A percentile compares a stretch with the other conserved stretches of the same genome.
Conservation (phyloP, 768 basidiomycete genomes). For the Mycena latifolia region DNA sequence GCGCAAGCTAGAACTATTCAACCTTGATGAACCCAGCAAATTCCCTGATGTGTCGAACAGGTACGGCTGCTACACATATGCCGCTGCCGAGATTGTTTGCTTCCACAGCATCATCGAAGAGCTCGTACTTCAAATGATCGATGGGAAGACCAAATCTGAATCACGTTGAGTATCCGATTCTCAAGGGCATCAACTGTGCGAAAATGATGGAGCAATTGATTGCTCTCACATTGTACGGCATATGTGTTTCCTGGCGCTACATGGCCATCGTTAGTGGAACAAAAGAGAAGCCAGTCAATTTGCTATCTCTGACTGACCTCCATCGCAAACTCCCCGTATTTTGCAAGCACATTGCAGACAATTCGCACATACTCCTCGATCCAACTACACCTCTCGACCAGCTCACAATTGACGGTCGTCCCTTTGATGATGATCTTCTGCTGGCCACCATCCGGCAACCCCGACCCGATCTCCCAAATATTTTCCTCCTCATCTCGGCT, state of each 20-base stretch:
- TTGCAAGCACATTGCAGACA: slow-evolving; percentile 29
- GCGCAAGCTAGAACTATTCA: slow-evolving; percentile 25
- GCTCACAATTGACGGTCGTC: not conserved
- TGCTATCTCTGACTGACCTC: slow-evolving; percentile 30
- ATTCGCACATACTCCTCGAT: slow-evolving; percentile 17
- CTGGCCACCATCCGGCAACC: not conserved
- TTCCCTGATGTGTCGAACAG: slow-evolving; percentile 43
- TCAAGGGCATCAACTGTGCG: slow-evolving; percentile 22
- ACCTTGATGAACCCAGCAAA: slow-evolving; percentile 8
- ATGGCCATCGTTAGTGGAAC: slow-evolving; percentile 34
- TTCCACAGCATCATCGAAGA: slow-evolving; percentile 6
- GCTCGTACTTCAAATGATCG: slow-evolving; percentile 29
- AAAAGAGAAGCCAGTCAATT: no score
- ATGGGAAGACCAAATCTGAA: slow-evolving; percentile 37
- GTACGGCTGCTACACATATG: no score
- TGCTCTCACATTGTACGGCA: slow-evolving; percentile 37
- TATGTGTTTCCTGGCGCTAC: slow-evolving; percentile 42
- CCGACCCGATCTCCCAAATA: not conserved
- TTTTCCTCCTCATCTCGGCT: not conserved
- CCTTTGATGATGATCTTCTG: not conserved
- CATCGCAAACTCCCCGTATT: slow-evolving; percentile 36
- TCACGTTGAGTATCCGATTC: slow-evolving; percentile 41
- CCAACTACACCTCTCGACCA: not conserved
- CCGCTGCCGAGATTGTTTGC: not conserved
- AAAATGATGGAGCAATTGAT: slow-evolving; percentile 39